These are phyloP conservation scores for Rhizopus delemar DNA, from an alignment of 371 early-diverging fungal genomes.

Conservation along the genomic window DNA sequence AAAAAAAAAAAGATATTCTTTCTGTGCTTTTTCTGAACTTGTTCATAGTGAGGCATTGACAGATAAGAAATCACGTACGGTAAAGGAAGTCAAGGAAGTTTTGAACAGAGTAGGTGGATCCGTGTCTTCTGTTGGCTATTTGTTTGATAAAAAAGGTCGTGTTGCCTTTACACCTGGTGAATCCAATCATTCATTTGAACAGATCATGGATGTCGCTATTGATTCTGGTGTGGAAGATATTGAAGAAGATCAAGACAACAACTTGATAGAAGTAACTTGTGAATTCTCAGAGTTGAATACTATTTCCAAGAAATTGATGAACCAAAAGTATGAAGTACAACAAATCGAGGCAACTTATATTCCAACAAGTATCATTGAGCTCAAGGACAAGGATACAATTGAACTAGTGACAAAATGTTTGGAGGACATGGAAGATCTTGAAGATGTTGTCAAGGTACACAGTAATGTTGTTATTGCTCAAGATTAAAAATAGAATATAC, in stretches of 20 bases:
- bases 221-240: conserved; percentile 68
- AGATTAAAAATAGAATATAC: no score
- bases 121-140: conserved; percentile 58
- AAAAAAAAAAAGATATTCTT: no score
- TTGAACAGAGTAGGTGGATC: conserved; percentile 62
- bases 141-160: conserved; percentile 64
- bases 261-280: conserved; percentile 39
- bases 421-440: conserved; percentile 54
- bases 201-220: conserved; percentile 61
- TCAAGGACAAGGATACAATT: conserved; percentile 40
- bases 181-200: conserved; percentile 49
- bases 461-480: conserved; percentile 42
- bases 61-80: conserved; percentile 66
- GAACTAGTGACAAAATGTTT: conserved; percentile 46
- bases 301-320: conserved; percentile 37
- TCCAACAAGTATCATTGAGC: conserved; percentile 40
- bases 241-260: conserved; percentile 42
- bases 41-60: conserved; percentile 58
- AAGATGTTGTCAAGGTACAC: conserved; percentile 60
- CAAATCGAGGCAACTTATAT: conserved; percentile 49
- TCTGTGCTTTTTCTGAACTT: neutral
- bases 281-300: conserved; percentile 48
- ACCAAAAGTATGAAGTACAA: conserved; percentile 45
- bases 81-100: conserved; percentile 65
- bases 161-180: conserved; percentile 47